Evolutionary conservation across 2,329 filamentous ascomycete species (phyloP).

Genomic region (Pseudogymnoascus pannorum): DNA sequence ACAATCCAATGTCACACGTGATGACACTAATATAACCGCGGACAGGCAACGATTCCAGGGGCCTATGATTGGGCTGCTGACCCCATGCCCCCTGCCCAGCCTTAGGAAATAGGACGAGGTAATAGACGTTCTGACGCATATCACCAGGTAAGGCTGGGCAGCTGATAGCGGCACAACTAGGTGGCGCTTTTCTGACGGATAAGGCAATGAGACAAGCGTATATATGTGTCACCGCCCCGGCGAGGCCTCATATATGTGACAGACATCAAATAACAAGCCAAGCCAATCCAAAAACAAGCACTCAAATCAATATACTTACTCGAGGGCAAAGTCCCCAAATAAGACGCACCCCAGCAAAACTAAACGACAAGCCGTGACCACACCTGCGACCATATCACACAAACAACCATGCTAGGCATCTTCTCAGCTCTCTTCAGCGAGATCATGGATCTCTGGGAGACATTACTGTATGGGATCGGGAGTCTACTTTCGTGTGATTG

Average conservation of each 20-base stretch:
- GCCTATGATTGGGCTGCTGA: not conserved
- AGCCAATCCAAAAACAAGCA: not conserved
- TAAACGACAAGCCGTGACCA: not conserved
- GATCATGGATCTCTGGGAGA: constrained; percentile 22
- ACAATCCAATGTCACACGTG: not conserved
- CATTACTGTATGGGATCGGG: constrained; percentile 17
- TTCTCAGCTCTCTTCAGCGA: constrained; percentile 20
- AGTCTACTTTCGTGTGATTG: constrained; percentile 5
- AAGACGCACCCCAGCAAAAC: not conserved
- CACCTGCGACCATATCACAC: not conserved
- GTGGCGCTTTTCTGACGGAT: not conserved
- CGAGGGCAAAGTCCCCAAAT: not conserved
- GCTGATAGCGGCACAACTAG: not conserved
- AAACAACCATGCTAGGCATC: constrained; percentile 18
- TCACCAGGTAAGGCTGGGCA: constrained; percentile 4
- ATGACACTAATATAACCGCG: not conserved
- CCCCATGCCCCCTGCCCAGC: not conserved
- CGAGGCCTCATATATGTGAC: not conserved
- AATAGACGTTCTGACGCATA: constrained; percentile 2
- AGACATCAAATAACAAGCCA: not conserved
- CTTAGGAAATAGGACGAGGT: not conserved
- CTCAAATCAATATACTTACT: not conserved
- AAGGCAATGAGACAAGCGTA: not conserved
- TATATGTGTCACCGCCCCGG: not conserved
- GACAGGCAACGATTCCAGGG: not conserved